Evolutionary conservation across 306 rosid genomes (phyloP).

Genomic region (Rosa multiflora): DNA sequence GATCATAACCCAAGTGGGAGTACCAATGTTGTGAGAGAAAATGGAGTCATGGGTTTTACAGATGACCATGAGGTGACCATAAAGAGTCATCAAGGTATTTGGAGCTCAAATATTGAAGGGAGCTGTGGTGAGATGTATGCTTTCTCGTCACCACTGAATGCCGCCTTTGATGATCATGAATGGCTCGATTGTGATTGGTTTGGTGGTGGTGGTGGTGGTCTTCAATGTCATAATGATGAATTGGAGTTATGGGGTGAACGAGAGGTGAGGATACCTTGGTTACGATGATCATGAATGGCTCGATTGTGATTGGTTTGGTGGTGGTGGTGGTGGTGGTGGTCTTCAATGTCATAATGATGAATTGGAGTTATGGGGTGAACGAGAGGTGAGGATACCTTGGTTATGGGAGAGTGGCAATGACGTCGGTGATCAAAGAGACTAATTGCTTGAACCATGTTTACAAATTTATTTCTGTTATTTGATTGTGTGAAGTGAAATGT

Average conservation of each 20-base stretch:
- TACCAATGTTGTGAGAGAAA: not conserved
- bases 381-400: conserved; percentile 30
- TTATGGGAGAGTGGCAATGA: conserved; percentile 42
- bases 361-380: conserved; percentile 37
- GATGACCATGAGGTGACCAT: conserved; percentile 10
- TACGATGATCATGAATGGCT: conserved; percentile 49
- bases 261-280: conserved; percentile 29
- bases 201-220: conserved; percentile 30
- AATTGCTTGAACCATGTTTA: not conserved
- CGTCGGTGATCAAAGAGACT: conserved; percentile 16
- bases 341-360: conserved; percentile 23
- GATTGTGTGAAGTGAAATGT: not conserved
- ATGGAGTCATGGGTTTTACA: not conserved
- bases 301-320: conserved; percentile 46
- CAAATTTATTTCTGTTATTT: not conserved
- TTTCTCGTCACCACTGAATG: conserved; percentile 38
- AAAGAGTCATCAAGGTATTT: not conserved
- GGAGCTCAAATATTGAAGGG: conserved; percentile 40
- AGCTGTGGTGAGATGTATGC: conserved; percentile 36
- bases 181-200: conserved; percentile 55
- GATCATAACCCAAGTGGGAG: conserved; percentile 16
- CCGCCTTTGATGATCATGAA: conserved; percentile 41
- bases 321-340: conserved; percentile 28
- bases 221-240: conserved; percentile 21
- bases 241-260: conserved; percentile 39